Conservation (phyloP, 148 eudicot species). For the Drosera capensis region DNA sequence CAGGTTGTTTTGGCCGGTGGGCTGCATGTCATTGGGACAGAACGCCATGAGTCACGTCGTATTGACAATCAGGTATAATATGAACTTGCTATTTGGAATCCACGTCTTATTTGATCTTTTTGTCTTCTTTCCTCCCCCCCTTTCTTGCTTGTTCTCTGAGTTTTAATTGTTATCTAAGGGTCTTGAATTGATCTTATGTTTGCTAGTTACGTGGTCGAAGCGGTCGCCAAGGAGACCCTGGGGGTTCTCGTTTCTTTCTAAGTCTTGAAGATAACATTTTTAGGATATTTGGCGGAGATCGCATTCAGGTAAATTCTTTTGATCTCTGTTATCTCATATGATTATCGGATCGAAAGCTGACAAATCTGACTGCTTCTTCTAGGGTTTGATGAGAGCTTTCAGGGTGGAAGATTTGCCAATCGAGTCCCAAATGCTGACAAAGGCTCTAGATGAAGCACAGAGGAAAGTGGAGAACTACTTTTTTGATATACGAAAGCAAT, state of each 20-base stretch:
- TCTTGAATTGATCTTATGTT: constrained; percentile 1
- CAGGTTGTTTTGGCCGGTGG: constrained; percentile 95
- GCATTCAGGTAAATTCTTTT: constrained; percentile 56
- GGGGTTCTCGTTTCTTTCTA: constrained; percentile 97
- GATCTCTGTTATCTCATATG: background rate
- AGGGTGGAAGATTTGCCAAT: constrained; percentile 97
- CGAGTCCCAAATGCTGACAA: constrained; percentile 94
- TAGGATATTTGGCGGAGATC: constrained; percentile 96
- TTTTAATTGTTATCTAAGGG: background rate
- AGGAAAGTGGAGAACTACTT: constrained; percentile 98
- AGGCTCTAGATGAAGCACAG: constrained; percentile 98
- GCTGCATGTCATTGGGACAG: constrained; percentile 94
- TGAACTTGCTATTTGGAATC: background rate
- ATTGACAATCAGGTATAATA: constrained; percentile 85
- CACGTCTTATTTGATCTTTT: background rate
- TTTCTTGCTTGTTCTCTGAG: background rate
- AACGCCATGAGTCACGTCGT: constrained; percentile 99
- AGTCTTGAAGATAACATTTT: constrained; percentile 99
- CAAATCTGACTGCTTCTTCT: constrained; percentile 10
- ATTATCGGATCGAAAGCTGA: constrained; percentile 6
- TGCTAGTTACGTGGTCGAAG: constrained; percentile 91
- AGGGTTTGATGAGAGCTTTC: constrained; percentile 99
- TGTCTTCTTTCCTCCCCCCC: background rate
- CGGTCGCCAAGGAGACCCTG: constrained; percentile 99
- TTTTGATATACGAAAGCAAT: constrained; percentile 87